Conservation (phyloP, 192 early-diverging fungal species). For the Umbelopsis sp. region DNA sequence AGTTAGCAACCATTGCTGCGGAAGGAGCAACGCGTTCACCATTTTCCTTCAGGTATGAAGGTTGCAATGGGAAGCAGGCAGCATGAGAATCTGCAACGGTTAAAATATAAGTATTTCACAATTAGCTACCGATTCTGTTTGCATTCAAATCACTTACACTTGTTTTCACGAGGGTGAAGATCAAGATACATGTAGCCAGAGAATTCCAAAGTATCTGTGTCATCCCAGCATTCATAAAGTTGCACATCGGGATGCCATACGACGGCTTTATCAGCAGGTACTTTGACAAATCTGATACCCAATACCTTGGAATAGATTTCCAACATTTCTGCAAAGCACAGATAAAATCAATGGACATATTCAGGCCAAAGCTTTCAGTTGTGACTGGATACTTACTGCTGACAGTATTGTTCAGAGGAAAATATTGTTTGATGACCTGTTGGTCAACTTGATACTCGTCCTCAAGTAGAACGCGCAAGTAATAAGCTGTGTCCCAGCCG, state of each 20-base stretch:
- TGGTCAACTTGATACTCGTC: slow-evolving; percentile 76
- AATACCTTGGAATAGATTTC: slow-evolving; percentile 78
- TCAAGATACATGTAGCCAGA: slow-evolving; percentile 79
- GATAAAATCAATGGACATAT: not conserved
- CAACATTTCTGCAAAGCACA: slow-evolving; percentile 58
- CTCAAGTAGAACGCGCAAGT: slow-evolving; percentile 71
- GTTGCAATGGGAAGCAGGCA: slow-evolving; percentile 78
- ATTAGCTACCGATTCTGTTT: not conserved
- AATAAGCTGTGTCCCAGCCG: slow-evolving; percentile 78
- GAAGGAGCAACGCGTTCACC: slow-evolving; percentile 63
- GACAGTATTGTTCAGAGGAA: slow-evolving; percentile 51
- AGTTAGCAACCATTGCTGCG: slow-evolving; percentile 76
- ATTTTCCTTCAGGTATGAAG: slow-evolving; percentile 60
- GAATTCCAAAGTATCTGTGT: slow-evolving; percentile 54
- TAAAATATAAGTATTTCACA: not conserved
- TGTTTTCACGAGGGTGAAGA: slow-evolving; percentile 69
- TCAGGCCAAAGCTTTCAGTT: not conserved
- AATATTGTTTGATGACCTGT: slow-evolving; percentile 80
- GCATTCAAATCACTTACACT: slow-evolving; percentile 54
- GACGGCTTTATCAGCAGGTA: slow-evolving; percentile 48
- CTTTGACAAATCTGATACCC: slow-evolving; percentile 67
- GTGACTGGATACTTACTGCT: slow-evolving; percentile 2
- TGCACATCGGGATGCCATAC: slow-evolving; percentile 85
- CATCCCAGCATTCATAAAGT: slow-evolving; percentile 77
- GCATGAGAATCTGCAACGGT: slow-evolving; percentile 56